Base-by-base conservation (phyloP, 2,329 filamentous ascomycete species). In the Trichoderma koningiopsis region DNA sequence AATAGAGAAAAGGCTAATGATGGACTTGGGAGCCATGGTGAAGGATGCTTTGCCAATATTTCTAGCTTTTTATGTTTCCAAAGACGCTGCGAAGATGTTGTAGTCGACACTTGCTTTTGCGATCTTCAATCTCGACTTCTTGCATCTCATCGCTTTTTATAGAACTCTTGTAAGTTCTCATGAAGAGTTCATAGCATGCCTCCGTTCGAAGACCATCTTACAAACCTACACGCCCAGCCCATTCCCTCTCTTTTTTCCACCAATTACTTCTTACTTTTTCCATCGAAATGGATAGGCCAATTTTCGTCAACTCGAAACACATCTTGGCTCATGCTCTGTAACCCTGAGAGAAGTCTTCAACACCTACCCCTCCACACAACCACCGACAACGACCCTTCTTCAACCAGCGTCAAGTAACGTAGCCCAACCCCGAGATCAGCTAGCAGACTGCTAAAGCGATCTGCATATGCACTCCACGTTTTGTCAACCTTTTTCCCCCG, bases 11-110 rank as follows among this genome's bases (percentile, higher is more conserved):
- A 69, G 35, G 5, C 59, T 29, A 22, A 69, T 37, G 7, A 60
- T 60, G 13, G 57, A 60, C 19, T 68, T 68, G 29, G 52, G 60
- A 5, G 59, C 60, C 68, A 65, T 65, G 59, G 10, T 64, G 8
- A n/a, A 33, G 6, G n/a, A 24, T n/a, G 10, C 16, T 49, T 11
- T 35, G 2, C 4, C 19, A 11, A 2, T 24, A 22, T 14, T 0
- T 31, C 11, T 16, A 43, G 22, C 4, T 49, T 49, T 49, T n/a
- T 24, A 4, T 43, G 40, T 22, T 49, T 49, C 14, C 3, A 13
- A 19, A n/a, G 27, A 5, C 4, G 22, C 19, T 22, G 3, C 16
- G 10, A n/a, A 27, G 22, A 14, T 33, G 10, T 2, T 5, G 0
- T 56, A 11, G 13, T 4, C 1, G 14, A n/a, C 13, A 2, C 10